These are phyloP conservation scores for Neurospora intermedia DNA, from an alignment of 495 filamentous ascomycete genomes.

Conservation along the genomic window DNA sequence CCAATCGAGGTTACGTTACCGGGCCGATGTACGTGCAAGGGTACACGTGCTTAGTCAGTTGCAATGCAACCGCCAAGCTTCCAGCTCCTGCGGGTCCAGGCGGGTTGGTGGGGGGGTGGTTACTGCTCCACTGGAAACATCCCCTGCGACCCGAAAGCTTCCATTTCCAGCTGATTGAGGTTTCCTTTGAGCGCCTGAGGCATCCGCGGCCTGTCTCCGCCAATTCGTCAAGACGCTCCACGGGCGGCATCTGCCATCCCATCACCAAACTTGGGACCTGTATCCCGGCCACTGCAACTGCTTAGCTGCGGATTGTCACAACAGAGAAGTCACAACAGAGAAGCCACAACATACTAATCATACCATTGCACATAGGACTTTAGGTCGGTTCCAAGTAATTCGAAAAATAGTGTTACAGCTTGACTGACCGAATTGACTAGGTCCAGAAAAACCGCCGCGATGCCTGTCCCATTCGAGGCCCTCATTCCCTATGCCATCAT, in stretches of 20 bases:
- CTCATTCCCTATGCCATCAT: conserved; percentile 91
- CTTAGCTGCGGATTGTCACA: conserved; percentile 7
- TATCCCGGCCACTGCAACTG: background rate
- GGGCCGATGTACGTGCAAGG: background rate
- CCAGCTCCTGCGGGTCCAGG: background rate
- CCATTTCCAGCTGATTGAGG: background rate
- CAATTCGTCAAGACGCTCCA: conserved; percentile 12
- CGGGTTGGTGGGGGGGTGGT: background rate
- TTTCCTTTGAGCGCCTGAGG: conserved; percentile 9
- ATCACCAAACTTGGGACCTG: background rate
- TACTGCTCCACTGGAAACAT: background rate
- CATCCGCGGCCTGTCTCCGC: background rate
- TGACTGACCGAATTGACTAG: conserved; percentile 15
- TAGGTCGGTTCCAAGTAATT: conserved; percentile 9
- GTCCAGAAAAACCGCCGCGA: conserved; percentile 33
- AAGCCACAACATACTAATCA: conserved; percentile 5
- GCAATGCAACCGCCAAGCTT: background rate
- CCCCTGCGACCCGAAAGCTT: background rate
- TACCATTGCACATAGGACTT: conserved; percentile 8
- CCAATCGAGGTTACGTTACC: background rate
- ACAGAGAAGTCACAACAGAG: conserved; percentile 2
- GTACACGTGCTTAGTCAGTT: background rate
- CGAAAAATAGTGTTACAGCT: background rate
- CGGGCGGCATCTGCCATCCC: background rate
- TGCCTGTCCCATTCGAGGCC: conserved; percentile 95